These are phyloP conservation scores for Yamadazyma insecticola DNA, from an alignment of 805 yeast genomes.

Conservation along the genomic window DNA sequence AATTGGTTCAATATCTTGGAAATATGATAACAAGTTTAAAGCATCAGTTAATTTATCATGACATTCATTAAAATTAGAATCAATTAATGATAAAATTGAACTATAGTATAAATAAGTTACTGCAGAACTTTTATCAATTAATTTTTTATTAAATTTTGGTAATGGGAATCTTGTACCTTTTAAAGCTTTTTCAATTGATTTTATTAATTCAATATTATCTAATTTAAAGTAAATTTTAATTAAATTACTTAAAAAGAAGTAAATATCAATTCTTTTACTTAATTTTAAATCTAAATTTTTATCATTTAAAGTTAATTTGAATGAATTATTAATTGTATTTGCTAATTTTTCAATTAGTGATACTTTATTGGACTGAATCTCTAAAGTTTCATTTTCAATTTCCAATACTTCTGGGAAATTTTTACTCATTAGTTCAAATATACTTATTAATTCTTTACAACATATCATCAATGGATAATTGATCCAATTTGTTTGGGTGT, in stretches of 20 bases:
- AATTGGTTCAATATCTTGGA: constrained; percentile 10
- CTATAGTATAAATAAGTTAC: constrained; percentile 65
- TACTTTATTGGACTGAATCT: constrained; percentile 10
- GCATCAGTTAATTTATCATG: constrained; percentile 52
- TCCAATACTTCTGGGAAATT: constrained; percentile 22
- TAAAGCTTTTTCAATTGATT: constrained; percentile 67
- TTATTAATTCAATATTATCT: constrained; percentile 66
- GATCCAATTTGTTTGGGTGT: constrained; percentile 50
- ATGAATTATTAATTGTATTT: constrained; percentile 63
- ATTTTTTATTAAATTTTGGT: constrained; percentile 45
- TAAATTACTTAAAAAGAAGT: constrained; percentile 65
- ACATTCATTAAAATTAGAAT: constrained; percentile 52
- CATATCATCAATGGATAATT: constrained; percentile 37
- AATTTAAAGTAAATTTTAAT: constrained; percentile 66
- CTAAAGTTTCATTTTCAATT: constrained; percentile 12
- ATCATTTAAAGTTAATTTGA: constrained; percentile 76
- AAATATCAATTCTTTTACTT: constrained; percentile 61
- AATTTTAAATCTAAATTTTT: constrained; percentile 46
- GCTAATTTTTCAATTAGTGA: constrained; percentile 50
- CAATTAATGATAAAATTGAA: constrained; percentile 63
- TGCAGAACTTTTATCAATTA: constrained; percentile 35
- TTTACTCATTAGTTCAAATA: constrained; percentile 32
- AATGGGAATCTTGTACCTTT: constrained; percentile 48
- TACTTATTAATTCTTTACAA: constrained; percentile 37
- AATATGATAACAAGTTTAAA: constrained; percentile 25